Evolutionary conservation across 768 basidiomycete genomes (phyloP), one percentile per base, ranked within the genome.

Genomic region (Trametes cinnabarina): DNA sequence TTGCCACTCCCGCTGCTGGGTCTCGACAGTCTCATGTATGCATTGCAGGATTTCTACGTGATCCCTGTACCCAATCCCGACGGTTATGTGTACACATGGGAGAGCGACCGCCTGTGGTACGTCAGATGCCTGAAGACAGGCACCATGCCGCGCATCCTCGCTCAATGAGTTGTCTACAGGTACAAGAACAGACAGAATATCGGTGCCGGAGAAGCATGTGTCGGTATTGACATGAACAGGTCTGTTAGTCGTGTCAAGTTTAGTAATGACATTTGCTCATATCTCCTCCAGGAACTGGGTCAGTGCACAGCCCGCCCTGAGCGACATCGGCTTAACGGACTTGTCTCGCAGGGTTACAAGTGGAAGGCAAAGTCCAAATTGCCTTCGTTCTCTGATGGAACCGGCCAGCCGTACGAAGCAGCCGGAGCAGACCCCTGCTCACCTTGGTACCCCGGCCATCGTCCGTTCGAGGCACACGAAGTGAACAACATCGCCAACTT

Each of bases 201-300:
- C 25, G 78, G 77, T 14, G 73, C 80, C 0, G 70, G 74, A 23
- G 69, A 74, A 17, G 77, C 79, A 44, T 90, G 89, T 64, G 62
- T 79, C 11, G 89, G 92, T 0, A 73, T 92, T 26, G 92, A 94
- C 68, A 85, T 91, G 80, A 92, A 92, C 68, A 74, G 88, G 81
- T 86, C 65, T 56, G 67, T 57, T 5, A 28, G 40, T 28, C 15
- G 15, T 48, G 4, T 46, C 11, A n/a, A 12, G 37, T 26, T 17
- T 26, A 40, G 44, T 30, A 20, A 15, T 32, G 34, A 39, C 51
- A 34, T 32, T 17, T 51, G 41, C 37, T 8, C 47, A 32, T 28
- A 42, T 60, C 32, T 53, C 34, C 54, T 69, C 73, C 64, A 81
- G 87, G 37, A 90, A 91, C 65, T 85, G 84, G 84, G 84, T 79